Evolutionary conservation across 2,329 filamentous ascomycete species (phyloP).

Genomic region (Herpotrichia juniperi): DNA sequence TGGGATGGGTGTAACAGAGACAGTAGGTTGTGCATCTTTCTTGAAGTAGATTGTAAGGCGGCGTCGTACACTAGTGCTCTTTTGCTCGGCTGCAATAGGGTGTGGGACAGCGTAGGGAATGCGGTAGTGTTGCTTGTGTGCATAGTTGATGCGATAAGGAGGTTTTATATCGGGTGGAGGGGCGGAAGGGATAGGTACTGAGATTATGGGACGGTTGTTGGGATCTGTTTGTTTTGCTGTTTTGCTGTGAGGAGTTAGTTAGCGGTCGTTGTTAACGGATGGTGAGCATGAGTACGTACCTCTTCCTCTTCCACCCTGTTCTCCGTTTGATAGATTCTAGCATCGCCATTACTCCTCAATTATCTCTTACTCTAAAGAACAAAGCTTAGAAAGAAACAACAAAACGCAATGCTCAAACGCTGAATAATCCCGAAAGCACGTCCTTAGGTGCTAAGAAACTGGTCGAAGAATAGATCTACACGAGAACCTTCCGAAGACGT

Average conservation of each 20-base stretch:
- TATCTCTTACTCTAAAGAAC: background rate
- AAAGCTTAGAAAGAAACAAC: too few relatives aligned
- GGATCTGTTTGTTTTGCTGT: background rate
- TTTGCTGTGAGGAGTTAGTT: background rate
- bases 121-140: background rate
- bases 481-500: background rate
- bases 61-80: background rate
- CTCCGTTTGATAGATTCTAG: background rate
- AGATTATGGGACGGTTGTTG: background rate
- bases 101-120: background rate
- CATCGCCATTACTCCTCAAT: background rate
- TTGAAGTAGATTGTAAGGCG: background rate
- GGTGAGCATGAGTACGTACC: background rate
- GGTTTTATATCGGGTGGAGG: background rate
- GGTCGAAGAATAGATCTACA: background rate
- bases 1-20: background rate
- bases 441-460: too few relatives aligned
- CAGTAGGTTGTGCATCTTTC: background rate
- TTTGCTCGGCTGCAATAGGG: background rate
- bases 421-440: background rate
- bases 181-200: background rate
- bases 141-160: background rate
- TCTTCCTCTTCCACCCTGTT: constrained; percentile 1
- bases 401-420: background rate
- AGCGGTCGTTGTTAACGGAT: background rate